A percentile compares a stretch with the other conserved stretches of the same genome.
Conservation (phyloP, 257 asterid genomes). For the Avicennia marina region DNA sequence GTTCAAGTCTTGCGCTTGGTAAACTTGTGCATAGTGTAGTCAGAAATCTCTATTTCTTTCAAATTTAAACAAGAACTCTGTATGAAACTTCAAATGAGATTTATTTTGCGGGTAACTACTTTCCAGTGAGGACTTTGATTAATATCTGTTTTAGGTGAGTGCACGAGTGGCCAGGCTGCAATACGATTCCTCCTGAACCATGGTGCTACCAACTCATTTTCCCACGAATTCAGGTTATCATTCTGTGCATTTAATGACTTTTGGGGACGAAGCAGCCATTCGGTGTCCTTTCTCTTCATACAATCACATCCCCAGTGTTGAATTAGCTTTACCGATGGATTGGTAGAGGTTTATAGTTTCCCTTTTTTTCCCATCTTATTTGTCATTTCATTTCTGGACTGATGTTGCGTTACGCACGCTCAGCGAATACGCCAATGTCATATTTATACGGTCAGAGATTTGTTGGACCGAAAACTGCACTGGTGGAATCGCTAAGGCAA, state of each 20-base stretch:
- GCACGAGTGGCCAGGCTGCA: constrained; percentile 21
- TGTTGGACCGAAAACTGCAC: constrained; percentile 30
- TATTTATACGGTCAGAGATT: constrained; percentile 35
- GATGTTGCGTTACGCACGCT: constrained; percentile 34
- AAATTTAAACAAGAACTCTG: neutral
- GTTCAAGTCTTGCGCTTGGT: too few species aligned
- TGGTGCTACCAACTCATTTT: constrained; percentile 17
- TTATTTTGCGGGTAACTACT: too few species aligned
- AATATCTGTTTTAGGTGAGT: constrained; percentile 11
- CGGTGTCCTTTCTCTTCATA: neutral
- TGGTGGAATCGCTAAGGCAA: constrained; percentile 20
- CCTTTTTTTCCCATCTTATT: too few species aligned
- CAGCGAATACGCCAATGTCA: constrained; percentile 40
- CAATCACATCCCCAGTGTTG: too few species aligned
- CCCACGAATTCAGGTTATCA: constrained; percentile 18
- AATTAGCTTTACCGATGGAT: too few species aligned
- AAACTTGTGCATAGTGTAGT: too few species aligned
- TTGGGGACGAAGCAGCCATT: neutral
- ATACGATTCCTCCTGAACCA: constrained; percentile 19
- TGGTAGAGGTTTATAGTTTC: too few species aligned
- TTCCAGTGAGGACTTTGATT: too few species aligned
- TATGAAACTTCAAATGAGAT: too few species aligned
- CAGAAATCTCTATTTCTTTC: too few species aligned
- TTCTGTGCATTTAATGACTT: neutral
- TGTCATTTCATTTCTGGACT: constrained; percentile 15